These are phyloP conservation scores for Psilocybe subaeruginosa DNA, from an alignment of 768 basidiomycete genomes.

Conservation along the genomic window DNA sequence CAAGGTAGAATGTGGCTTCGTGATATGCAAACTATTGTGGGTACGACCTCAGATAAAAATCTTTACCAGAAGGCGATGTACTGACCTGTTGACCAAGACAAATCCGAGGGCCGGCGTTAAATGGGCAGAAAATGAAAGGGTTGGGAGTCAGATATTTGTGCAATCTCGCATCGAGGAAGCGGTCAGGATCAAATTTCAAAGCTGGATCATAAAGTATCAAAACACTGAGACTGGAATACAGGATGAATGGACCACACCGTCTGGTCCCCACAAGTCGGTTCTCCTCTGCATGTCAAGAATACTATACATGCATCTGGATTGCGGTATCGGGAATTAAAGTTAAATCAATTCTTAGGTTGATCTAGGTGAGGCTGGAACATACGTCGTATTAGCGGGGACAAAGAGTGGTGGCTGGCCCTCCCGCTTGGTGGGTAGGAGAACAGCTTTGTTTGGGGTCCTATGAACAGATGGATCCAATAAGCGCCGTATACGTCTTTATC, in stretches of 20 bases:
- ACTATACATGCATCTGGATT: conserved; percentile 35
- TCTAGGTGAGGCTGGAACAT: neutral
- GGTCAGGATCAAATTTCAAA: conserved; percentile 62
- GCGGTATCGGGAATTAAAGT: neutral
- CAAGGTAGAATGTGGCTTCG: conserved; percentile 56
- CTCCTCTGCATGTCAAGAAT: conserved; percentile 64
- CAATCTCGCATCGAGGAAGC: conserved; percentile 62
- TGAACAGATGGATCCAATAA: neutral
- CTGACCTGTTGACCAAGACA: conserved; percentile 50
- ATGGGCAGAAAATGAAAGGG: conserved; percentile 72
- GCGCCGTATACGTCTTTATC: neutral
- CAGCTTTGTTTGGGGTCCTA: conserved; percentile 21
- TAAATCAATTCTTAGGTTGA: neutral
- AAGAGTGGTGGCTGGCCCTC: conserved; percentile 24
- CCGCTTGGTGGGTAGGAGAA: conserved; percentile 19
- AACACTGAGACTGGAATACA: too few species aligned
- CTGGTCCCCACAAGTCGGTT: conserved; percentile 69
- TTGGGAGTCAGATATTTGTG: conserved; percentile 58
- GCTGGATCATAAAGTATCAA: conserved; percentile 29
- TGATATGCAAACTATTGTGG: conserved; percentile 49
- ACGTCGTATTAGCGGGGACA: conserved; percentile 28
- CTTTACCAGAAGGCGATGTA: neutral
- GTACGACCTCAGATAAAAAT: too few species aligned
- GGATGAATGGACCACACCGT: conserved; percentile 40
- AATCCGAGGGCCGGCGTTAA: conserved; percentile 70